A percentile compares a stretch with the other conserved stretches of the same genome.
Evolutionary conservation across 495 filamentous ascomycete genomes (phyloP).

Genomic region (Penicillium subrubescens): DNA sequence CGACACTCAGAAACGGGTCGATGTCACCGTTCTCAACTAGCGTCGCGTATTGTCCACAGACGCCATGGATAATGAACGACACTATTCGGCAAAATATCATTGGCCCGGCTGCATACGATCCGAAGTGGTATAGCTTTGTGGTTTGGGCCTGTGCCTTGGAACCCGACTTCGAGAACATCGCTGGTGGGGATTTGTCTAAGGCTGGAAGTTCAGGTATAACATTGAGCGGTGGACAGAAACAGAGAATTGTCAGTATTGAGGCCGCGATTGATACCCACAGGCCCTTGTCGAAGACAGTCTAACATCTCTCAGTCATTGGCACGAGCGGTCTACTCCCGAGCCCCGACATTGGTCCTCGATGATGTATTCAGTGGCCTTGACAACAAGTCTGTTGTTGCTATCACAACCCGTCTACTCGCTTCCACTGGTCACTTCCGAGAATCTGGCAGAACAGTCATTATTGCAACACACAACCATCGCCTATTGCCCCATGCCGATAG

Average conservation of each 20-base stretch:
- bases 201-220: slow-evolving; percentile 84
- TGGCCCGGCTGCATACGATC: slow-evolving; percentile 22
- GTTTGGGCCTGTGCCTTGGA: slow-evolving; percentile 31
- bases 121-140: slow-evolving; percentile 36
- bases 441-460: slow-evolving; percentile 22
- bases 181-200: slow-evolving; percentile 71
- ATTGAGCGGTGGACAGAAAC: slow-evolving; percentile 72
- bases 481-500: slow-evolving; percentile 5
- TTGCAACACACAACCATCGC: slow-evolving; percentile 15
- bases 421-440: slow-evolving; percentile 20
- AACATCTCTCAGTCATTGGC: slow-evolving; percentile 19
- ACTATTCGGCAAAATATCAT: slow-evolving; percentile 44
- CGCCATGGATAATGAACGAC: slow-evolving; percentile 42
- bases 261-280: neutral
- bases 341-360: slow-evolving; percentile 11
- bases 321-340: slow-evolving; percentile 27
- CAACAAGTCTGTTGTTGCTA: slow-evolving; percentile 9
- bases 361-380: slow-evolving; percentile 30
- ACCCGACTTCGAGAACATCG: slow-evolving; percentile 10
- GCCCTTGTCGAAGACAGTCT: neutral
- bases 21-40: neutral
- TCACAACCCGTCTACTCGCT: slow-evolving; percentile 17
- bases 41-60: slow-evolving; percentile 45
- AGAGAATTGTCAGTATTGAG: slow-evolving; percentile 53
- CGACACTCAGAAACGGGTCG: neutral